Evolutionary conservation across 169 alveolate species (phyloP).

Genomic region (Prorocentrum cordatum): DNA sequence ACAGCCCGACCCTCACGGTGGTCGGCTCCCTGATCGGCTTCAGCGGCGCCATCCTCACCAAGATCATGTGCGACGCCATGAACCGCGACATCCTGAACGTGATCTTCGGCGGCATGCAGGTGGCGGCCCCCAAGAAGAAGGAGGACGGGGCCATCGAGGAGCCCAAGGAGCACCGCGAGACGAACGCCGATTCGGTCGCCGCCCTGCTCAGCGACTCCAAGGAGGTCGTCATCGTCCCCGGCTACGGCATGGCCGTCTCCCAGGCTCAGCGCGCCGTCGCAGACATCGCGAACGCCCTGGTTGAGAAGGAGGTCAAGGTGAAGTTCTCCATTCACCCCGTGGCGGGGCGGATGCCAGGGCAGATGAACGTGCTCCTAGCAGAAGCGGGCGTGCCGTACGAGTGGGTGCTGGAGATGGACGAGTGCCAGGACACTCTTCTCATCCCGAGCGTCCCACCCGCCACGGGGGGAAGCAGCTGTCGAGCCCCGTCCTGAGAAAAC

Average conservation of each 20-base stretch:
- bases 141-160: constrained; percentile 25
- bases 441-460: not conserved
- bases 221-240: constrained; percentile 58
- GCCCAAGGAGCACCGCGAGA: constrained; percentile 47
- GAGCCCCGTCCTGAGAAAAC: too few species aligned
- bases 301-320: constrained; percentile 51
- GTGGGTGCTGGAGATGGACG: constrained; percentile 89
- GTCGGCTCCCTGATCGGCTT: constrained; percentile 82
- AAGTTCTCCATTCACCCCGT: constrained; percentile 94
- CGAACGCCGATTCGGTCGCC: constrained; percentile 70
- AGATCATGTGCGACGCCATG: constrained; percentile 89
- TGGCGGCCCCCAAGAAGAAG: constrained; percentile 54
- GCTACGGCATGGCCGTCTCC: constrained; percentile 64
- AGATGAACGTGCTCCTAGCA: constrained; percentile 91
- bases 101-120: constrained; percentile 84
- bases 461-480: too few species aligned
- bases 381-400: constrained; percentile 88
- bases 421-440: not conserved
- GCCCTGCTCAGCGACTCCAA: constrained; percentile 41
- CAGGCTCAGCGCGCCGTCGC: constrained; percentile 66
- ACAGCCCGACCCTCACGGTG: constrained; percentile 77
- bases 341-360: constrained; percentile 95
- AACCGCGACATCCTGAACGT: constrained; percentile 83
- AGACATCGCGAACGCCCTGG: constrained; percentile 43
- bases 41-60: constrained; percentile 84